These are phyloP conservation scores for Ophiocordyceps robertsii DNA, from an alignment of 2,329 filamentous ascomycete genomes.

Conservation along the genomic window DNA sequence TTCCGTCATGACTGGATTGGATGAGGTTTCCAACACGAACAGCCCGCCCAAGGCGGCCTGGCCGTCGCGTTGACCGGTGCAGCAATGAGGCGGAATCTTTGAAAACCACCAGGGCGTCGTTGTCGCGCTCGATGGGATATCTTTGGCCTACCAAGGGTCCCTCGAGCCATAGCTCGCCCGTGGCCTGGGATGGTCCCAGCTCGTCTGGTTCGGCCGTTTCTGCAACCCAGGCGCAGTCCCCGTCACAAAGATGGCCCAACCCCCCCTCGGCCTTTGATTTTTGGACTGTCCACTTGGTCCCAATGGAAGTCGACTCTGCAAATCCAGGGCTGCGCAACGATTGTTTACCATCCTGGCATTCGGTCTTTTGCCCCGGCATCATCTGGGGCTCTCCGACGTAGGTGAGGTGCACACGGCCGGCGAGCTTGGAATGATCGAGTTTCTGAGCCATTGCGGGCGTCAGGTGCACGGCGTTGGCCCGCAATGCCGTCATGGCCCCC, in stretches of 20 bases:
- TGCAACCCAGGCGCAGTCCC: background rate
- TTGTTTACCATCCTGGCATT: background rate
- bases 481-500: background rate
- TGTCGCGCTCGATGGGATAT: background rate
- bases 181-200: background rate
- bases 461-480: background rate
- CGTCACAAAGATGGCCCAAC: background rate
- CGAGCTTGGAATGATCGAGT: background rate
- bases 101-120: background rate
- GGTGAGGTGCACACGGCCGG: background rate
- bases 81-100: background rate
- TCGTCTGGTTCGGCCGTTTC: background rate
- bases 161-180: conserved; percentile 1
- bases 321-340: background rate
- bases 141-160: background rate
- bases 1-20: background rate
- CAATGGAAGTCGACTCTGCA: background rate
- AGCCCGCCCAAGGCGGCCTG: background rate
- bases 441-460: background rate
- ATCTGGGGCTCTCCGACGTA: background rate
- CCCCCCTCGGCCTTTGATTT: background rate
- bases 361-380: background rate
- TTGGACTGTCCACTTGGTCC: background rate
- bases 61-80: background rate
- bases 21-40: background rate